phyloP scores from a whole-genome alignment of 495 filamentous ascomycete species.

The Penicillium simplicissimum region DNA sequence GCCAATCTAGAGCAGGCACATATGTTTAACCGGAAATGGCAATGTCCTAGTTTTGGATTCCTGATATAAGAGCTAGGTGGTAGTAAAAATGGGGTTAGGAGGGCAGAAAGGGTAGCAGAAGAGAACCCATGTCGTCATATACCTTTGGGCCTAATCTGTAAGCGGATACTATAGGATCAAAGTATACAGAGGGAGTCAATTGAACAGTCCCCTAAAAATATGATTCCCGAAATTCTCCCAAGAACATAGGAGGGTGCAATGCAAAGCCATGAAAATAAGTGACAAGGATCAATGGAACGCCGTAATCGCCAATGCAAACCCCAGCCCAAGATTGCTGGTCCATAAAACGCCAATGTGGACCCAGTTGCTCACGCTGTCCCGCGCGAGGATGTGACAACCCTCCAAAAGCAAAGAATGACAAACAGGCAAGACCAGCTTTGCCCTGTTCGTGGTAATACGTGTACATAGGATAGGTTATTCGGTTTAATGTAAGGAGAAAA shows the following conservation, averaged over 20 bases:
- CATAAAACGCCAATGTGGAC: constrained; percentile 6
- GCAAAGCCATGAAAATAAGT: neutral
- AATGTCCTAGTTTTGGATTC: neutral
- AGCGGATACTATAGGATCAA: no score
- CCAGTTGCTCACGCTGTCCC: neutral
- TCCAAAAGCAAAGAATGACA: neutral
- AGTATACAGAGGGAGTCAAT: no score
- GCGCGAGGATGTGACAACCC: neutral
- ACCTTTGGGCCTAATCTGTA: no score
- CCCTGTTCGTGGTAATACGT: neutral
- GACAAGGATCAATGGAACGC: neutral
- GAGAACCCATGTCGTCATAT: no score
- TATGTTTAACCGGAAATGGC: neutral
- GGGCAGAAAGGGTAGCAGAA: no score
- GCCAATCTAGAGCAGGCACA: neutral
- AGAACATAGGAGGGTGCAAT: neutral
- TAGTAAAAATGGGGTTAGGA: neutral
- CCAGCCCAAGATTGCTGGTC: neutral
- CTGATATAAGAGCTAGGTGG: neutral
- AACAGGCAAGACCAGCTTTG: constrained; percentile 13
- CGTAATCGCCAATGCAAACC: neutral
- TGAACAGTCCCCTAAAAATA: no score
- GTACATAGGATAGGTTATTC: neutral
- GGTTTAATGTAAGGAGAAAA: no score
- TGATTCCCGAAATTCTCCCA: neutral